Evolutionary conservation across 768 basidiomycete genomes (phyloP), one percentile per base, ranked within the genome.

Genomic region (Cyclocybe cylindracea): DNA sequence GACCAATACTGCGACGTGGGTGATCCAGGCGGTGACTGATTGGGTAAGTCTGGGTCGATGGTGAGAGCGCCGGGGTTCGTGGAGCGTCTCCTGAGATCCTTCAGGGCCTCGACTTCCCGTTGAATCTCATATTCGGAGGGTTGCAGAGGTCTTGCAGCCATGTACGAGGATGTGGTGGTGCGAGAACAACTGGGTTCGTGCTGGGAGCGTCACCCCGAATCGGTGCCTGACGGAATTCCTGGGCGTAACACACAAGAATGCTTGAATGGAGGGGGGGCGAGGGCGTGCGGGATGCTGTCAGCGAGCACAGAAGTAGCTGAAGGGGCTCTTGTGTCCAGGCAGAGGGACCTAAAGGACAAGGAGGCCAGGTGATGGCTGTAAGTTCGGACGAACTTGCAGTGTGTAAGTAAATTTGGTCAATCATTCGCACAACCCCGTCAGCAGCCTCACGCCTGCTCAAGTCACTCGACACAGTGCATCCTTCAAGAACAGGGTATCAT

Each of bases 1-100:
- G 72, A 70, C 75, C 83, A 82, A 66, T 83, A 82, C 53, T 67
- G 70, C 41, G 76, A 56, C 19, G 81, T 81, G 32, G 86, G 82
- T 18, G 83, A 83, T 5, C 79, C 66, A 14, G 85, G 78, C 0
- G 87, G 77, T 2, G 85, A 76, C 56, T 84, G 78, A 61, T 82
- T 85, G 38, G 94, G 94, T 43, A 96, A 82, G 82, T 97, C 94
- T 59, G 94, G 94, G 70, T 97, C 94, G 48, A 95, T 79, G 52
- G 89, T 78, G 62, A 94, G 83, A 18, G 87, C 86, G 36, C 91
- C 91, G 54, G 91, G 93, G 0, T 86, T 81, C 11, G 85, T 84
- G 2, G 94, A 97, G 60, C 93, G 86, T 48, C 94, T 80, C 52
- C 82, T 80, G 59, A 97, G 84, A 71, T 92, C 91, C 58, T 87